A percentile compares a stretch with the other conserved stretches of the same genome.
Conservation (phyloP, 1,284 basidiomycete genomes). For the Cutaneotrichosporon sp. region DNA sequence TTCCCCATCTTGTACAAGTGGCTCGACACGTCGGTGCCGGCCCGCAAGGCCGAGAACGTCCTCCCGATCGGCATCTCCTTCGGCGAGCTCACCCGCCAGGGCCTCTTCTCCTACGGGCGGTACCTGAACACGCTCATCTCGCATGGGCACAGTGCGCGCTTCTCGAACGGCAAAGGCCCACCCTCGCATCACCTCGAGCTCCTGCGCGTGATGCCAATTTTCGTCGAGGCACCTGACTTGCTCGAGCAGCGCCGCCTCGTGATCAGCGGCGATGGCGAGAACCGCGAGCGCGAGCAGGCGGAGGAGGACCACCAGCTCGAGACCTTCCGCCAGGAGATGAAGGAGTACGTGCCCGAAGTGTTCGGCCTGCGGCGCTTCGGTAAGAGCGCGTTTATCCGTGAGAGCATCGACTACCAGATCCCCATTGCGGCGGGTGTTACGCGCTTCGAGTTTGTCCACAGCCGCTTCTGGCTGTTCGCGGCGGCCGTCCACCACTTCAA, state of each 20-base stretch:
- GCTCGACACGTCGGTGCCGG: conserved; percentile 70
- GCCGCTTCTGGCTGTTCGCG: conserved; percentile 43
- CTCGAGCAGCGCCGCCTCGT: conserved; percentile 45
- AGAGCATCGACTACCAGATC: conserved; percentile 38
- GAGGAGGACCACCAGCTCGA: conserved; percentile 38
- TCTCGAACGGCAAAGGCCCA: conserved; percentile 13
- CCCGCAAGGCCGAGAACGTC: conserved; percentile 63
- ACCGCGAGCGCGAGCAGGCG: conserved; percentile 28
- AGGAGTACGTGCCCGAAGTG: conserved; percentile 49
- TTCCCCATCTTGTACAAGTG: conserved; percentile 69
- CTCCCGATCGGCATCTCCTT: conserved; percentile 69
- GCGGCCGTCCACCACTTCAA: conserved; percentile 33
- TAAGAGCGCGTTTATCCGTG: conserved; percentile 29
- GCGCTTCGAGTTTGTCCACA: conserved; percentile 44
- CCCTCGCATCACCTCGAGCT: conserved; percentile 43
- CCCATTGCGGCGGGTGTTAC: conserved; percentile 32
- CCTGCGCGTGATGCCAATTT: conserved; percentile 47
- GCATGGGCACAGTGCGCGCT: conserved; percentile 58
- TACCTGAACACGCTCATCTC: conserved; percentile 85
- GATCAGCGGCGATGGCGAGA: conserved; percentile 42
- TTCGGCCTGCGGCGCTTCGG: conserved; percentile 40
- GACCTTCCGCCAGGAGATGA: conserved; percentile 39
- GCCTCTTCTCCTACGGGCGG: conserved; percentile 76
- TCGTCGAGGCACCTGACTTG: conserved; percentile 46
- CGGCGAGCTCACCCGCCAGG: conserved; percentile 73